These are phyloP conservation scores for Suhomyces ambrosiae DNA, from an alignment of 1,139 yeast species.

Conservation along the genomic window DNA sequence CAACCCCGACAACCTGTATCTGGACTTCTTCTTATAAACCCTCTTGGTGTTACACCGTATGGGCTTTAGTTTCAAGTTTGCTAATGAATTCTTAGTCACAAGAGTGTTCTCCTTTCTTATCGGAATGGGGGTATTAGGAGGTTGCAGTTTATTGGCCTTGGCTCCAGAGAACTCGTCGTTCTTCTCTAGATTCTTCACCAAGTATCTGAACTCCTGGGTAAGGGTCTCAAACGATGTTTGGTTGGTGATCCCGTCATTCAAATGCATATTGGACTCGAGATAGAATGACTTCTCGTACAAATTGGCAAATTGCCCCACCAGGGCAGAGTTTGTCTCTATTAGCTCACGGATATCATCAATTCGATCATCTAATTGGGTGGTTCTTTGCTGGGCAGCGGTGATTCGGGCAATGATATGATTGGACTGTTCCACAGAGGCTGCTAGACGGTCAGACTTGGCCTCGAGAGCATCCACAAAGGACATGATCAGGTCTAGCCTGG, in stretches of 20 bases:
- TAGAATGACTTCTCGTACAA: slow-evolving; percentile 36
- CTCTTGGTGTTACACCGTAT: slow-evolving; percentile 34
- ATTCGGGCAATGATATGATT: slow-evolving; percentile 26
- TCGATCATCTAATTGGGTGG: slow-evolving; percentile 31
- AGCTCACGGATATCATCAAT: slow-evolving; percentile 34
- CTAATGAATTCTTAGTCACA: slow-evolving; percentile 30
- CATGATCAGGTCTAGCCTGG: slow-evolving; percentile 34
- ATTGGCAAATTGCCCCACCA: slow-evolving; percentile 30
- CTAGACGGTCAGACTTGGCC: slow-evolving; percentile 27
- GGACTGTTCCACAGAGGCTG: slow-evolving; percentile 27
- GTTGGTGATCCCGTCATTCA: slow-evolving; percentile 41
- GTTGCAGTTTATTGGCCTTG: not conserved
- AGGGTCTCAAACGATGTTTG: slow-evolving; percentile 54
- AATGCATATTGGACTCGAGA: slow-evolving; percentile 36
- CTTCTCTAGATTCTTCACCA: slow-evolving; percentile 18
- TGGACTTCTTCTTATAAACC: slow-evolving; percentile 44
- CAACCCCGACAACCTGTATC: slow-evolving; percentile 41
- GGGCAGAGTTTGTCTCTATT: slow-evolving; percentile 26
- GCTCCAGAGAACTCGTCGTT: slow-evolving; percentile 12
- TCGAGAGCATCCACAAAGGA: slow-evolving; percentile 36
- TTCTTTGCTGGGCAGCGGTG: slow-evolving; percentile 22
- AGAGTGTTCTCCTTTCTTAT: not conserved
- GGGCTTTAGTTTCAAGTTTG: slow-evolving; percentile 44
- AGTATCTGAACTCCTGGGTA: slow-evolving; percentile 39
- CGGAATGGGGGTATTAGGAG: not conserved